Evolutionary conservation across 495 filamentous ascomycete genomes (phyloP).

Genomic region (Penicillium lagena): DNA sequence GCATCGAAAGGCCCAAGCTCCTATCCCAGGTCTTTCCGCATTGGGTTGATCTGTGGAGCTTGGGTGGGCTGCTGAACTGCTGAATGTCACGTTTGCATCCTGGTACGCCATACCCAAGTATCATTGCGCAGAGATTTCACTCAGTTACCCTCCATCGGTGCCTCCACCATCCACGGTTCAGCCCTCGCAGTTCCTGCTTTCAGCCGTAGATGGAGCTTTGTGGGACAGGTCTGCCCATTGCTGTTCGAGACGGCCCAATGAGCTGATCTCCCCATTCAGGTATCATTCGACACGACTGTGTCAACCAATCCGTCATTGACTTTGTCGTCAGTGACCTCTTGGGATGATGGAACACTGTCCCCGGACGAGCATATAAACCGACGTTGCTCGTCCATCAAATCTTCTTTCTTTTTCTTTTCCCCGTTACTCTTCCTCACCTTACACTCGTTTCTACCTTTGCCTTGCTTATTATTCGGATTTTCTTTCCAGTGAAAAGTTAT

Average conservation of each 20-base stretch:
- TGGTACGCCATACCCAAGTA: slow-evolving; percentile 4
- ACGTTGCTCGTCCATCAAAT: neutral
- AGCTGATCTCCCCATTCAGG: neutral
- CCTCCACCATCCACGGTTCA: slow-evolving; percentile 18
- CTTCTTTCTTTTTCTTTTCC: slow-evolving; percentile 10
- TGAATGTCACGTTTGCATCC: slow-evolving; percentile 28
- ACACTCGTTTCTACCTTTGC: slow-evolving; percentile 26
- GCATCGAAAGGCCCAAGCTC: too few species aligned
- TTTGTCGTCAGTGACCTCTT: neutral
- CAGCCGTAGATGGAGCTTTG: slow-evolving; percentile 10
- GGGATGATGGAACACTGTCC: neutral
- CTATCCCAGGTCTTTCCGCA: slow-evolving; percentile 18
- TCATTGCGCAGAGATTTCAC: slow-evolving; percentile 8
- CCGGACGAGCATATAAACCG: slow-evolving; percentile 23
- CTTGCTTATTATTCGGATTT: too few species aligned
- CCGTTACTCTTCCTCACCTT: slow-evolving; percentile 20
- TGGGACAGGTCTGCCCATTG: slow-evolving; percentile 17
- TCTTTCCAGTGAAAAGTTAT: slow-evolving; percentile 14
- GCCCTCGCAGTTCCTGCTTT: slow-evolving; percentile 13
- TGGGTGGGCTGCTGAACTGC: slow-evolving; percentile 8
- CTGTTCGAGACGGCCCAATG: neutral
- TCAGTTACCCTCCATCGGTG: slow-evolving; percentile 11
- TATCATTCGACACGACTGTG: neutral
- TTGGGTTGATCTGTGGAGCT: slow-evolving; percentile 14
- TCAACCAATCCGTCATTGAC: slow-evolving; percentile 3